phyloP scores from a whole-genome alignment of 2,329 filamentous ascomycete species.

The Colletotrichum phormii region DNA sequence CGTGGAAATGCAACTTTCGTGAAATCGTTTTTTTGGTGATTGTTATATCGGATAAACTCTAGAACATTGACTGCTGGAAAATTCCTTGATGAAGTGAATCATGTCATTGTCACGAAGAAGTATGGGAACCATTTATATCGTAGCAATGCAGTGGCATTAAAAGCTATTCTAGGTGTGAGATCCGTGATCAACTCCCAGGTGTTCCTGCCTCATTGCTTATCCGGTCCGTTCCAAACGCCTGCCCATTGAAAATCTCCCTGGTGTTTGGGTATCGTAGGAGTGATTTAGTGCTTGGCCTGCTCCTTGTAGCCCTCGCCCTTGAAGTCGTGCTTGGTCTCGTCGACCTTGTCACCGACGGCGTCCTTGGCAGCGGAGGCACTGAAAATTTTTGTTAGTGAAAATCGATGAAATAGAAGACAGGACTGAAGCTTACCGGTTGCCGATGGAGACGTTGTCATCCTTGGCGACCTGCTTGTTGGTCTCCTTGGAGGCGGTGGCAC shows the following conservation, averaged over 20 bases:
- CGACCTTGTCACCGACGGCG: slow-evolving; percentile 58
- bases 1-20: no score
- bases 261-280: slow-evolving; percentile 35
- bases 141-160: slow-evolving; percentile 36
- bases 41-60: no score
- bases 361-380: slow-evolving; percentile 63
- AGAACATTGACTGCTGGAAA: no score
- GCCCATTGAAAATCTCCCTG: slow-evolving; percentile 26
- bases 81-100: no score
- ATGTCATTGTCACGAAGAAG: no score
- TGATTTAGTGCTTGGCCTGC: slow-evolving; percentile 37
- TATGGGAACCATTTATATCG: not conserved
- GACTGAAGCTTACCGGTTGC: slow-evolving; percentile 61
- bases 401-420: not conserved
- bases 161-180: slow-evolving; percentile 25
- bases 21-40: no score
- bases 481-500: slow-evolving; percentile 72
- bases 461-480: slow-evolving; percentile 77
- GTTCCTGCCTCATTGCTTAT: slow-evolving; percentile 31
- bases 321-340: slow-evolving; percentile 53
- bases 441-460: slow-evolving; percentile 63
- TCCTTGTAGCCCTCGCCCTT: slow-evolving; percentile 57
- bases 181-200: slow-evolving; percentile 3
- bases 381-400: slow-evolving; percentile 42
- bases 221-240: slow-evolving; percentile 26